Evolutionary conservation across 225 moss, liverwort and hornwort species (phyloP).

Genomic region (Pseudisothecium myosuroides): DNA sequence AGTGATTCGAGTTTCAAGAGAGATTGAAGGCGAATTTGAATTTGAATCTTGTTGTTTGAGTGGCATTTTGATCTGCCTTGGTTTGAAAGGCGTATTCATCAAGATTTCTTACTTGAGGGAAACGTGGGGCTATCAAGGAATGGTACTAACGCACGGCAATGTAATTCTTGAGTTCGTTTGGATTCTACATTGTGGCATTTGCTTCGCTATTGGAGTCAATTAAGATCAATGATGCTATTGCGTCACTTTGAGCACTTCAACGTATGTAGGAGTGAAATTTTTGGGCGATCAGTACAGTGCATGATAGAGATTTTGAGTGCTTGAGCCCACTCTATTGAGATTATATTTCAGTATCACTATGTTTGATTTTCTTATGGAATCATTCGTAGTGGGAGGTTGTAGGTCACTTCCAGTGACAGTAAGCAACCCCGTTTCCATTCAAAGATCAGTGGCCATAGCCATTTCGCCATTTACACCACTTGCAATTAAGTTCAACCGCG

Average conservation of each 20-base stretch:
- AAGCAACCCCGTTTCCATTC: neutral
- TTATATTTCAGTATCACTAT: neutral
- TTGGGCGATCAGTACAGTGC: neutral
- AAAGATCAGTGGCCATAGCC: neutral
- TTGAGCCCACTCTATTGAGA: neutral
- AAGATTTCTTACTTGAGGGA: neutral
- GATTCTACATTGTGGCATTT: neutral
- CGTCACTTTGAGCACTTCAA: neutral
- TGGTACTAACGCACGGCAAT: neutral
- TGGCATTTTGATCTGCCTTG: neutral
- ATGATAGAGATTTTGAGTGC: neutral
- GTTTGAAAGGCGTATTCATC: neutral
- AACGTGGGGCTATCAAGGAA: neutral
- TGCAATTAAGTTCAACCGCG: neutral
- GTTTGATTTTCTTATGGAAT: neutral
- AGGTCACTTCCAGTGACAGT: neutral
- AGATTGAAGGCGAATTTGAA: neutral
- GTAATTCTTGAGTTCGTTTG: neutral
- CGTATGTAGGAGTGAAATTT: neutral
- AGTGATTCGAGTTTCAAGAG: neutral
- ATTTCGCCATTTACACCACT: neutral
- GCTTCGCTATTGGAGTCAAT: neutral
- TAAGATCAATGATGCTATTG: neutral
- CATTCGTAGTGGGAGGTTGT: neutral
- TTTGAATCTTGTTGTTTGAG: neutral